Conservation (phyloP, 139 green algal species). For the Micromonas pusilla region DNA sequence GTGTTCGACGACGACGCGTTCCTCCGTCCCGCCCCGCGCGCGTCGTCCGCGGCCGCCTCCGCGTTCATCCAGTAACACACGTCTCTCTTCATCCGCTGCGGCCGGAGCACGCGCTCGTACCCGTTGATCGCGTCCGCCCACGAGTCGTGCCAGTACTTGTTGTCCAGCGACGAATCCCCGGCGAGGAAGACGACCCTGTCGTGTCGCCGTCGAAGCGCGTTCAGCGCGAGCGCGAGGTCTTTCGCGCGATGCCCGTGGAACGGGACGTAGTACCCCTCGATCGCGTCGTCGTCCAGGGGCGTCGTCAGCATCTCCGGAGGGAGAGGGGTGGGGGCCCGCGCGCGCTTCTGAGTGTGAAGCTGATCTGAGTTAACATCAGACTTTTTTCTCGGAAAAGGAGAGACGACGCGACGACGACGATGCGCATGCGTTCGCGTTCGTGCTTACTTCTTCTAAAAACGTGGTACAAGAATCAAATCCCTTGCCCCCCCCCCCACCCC, state of each 20-base stretch:
- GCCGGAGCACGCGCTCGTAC: conserved; percentile 9
- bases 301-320: no score
- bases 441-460: no score
- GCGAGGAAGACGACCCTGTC: neutral
- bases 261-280: neutral
- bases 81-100: neutral
- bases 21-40: no score
- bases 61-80: conserved; percentile 1
- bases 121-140: neutral
- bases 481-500: no score
- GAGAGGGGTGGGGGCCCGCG: no score
- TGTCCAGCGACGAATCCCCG: conserved; percentile 23
- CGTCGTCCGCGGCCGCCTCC: neutral
- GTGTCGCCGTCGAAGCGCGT: neutral
- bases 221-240: neutral
- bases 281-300: neutral
- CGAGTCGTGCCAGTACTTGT: conserved; percentile 17
- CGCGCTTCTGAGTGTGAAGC: no score
- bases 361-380: no score
- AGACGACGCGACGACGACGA: no score
- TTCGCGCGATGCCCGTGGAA: neutral
- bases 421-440: no score
- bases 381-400: no score
- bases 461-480: no score
- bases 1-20: no score